Evolutionary conservation across 75 land plant genomes (phyloP), one percentile per base, ranked within the genome.

Genomic region (Picea glauca): DNA sequence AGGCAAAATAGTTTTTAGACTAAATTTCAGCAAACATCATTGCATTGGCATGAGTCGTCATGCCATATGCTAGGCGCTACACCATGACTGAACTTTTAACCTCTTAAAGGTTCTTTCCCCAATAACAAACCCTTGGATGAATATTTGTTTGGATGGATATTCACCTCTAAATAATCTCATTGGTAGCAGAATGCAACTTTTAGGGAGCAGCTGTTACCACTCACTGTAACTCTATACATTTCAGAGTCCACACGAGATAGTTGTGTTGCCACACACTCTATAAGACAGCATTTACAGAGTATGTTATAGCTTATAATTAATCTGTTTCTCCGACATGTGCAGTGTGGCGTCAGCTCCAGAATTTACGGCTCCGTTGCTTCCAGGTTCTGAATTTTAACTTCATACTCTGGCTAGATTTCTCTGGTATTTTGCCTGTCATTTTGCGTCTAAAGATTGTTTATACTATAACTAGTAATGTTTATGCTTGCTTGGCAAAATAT

Each of bases 341-440:
- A 78, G 79, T 62, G 68, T 67, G 40, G 70, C 68, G 33, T 38
- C 79, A 3, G 79, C 79, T 20, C 79, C 79, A 66, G 79, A 67
- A 54, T 78, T 76, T 43, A 78, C 79, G 21, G 79, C 79, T 14
- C 75, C 79, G 30, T 50, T 78, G 38, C 72, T 78, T 67, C 79
- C 79, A 78, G 79, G 79, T 78, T 56, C 59, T 30, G 17, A 74
- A 74, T 40, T 40, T 57, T 74, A 20, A 13, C 13, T 74, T 23
- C 15, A 57, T 23, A 11, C 54, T 56, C 13, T 57, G 14, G 23
- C 33, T 74, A 74, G 76, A 7, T 50, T 74, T 74, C 32, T 18
- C 35, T 35, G 46, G 13, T 46, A 46, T 46, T 46, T 46, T 46
- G 50, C 50, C 6, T 46, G 50, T 46, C 50, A 46, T 46, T 6